These are phyloP conservation scores for Chlorella sp. DNA, from an alignment of 139 green algal species.

Conservation along the genomic window DNA sequence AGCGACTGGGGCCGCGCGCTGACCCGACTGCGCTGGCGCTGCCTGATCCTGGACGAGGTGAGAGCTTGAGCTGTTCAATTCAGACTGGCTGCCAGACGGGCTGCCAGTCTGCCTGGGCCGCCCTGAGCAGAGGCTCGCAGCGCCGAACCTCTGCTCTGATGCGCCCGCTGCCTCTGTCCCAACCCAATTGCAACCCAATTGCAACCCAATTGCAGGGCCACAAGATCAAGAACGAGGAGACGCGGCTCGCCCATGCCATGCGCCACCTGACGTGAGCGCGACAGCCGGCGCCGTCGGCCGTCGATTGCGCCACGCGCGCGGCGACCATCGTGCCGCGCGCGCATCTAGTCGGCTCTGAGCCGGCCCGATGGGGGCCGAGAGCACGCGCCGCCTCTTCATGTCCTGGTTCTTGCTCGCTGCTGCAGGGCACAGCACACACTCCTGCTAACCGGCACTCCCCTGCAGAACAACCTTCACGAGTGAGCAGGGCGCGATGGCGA, in stretches of 20 bases:
- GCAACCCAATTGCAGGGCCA: constrained; percentile 40
- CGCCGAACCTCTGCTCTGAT: too few species aligned
- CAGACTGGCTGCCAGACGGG: too few species aligned
- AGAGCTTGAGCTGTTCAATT: not conserved
- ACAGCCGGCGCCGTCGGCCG: too few species aligned
- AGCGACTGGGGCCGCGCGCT: constrained; percentile 49
- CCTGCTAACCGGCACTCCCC: constrained; percentile 60
- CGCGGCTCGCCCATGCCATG: constrained; percentile 50
- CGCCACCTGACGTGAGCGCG: constrained; percentile 14
- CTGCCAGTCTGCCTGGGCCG: too few species aligned
- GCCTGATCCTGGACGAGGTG: constrained; percentile 45
- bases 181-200: too few species aligned
- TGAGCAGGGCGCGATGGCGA: too few species aligned
- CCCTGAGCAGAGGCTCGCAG: too few species aligned
- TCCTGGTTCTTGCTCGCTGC: not conserved
- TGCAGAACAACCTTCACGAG: constrained; percentile 84
- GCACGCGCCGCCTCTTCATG: not conserved
- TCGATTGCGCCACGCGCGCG: too few species aligned
- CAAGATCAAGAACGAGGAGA: constrained; percentile 52
- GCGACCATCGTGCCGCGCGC: too few species aligned
- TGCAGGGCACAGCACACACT: constrained; percentile 44
- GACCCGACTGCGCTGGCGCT: constrained; percentile 40
- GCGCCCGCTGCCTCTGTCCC: too few species aligned
- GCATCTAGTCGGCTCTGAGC: too few species aligned
- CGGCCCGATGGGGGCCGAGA: too few species aligned